Percentiles rank a stretch among this genome's conserved stretches.
These are phyloP conservation scores for Astragalus glycyphyllos DNA, from an alignment of 306 rosid species.

Conservation along the genomic window DNA sequence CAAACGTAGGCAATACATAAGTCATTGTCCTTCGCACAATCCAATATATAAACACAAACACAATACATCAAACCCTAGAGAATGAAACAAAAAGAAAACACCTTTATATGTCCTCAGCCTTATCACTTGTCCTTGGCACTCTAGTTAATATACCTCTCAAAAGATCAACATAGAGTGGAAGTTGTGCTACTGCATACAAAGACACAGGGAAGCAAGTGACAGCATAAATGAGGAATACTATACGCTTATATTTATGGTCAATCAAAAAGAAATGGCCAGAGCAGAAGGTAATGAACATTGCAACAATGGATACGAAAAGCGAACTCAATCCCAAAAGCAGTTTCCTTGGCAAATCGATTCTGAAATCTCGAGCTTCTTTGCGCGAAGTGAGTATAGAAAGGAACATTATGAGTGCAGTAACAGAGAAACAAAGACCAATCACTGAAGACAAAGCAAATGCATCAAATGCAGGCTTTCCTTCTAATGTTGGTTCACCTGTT, in stretches of 20 bases:
- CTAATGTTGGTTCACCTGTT: constrained; percentile 45
- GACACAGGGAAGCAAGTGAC: constrained; percentile 51
- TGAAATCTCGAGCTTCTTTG: constrained; percentile 53
- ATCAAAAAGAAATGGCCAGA: constrained; percentile 55
- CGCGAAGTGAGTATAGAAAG: constrained; percentile 58
- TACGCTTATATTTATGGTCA: constrained; percentile 30
- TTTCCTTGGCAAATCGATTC: constrained; percentile 45
- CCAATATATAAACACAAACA: no score
- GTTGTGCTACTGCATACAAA: constrained; percentile 56
- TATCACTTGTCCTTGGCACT: constrained; percentile 42
- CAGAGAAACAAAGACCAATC: constrained; percentile 57
- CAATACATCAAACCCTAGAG: neutral
- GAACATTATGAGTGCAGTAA: constrained; percentile 62
- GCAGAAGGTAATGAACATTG: constrained; percentile 55
- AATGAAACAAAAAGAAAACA: neutral
- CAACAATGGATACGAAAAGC: constrained; percentile 52
- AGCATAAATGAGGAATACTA: constrained; percentile 43
- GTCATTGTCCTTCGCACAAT: no score
- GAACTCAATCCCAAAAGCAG: constrained; percentile 51
- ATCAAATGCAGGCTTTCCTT: constrained; percentile 39
- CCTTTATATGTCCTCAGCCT: neutral
- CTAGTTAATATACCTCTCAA: constrained; percentile 38
- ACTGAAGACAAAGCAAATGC: constrained; percentile 49
- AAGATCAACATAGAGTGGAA: constrained; percentile 59
- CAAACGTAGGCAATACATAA: no score